phyloP scores from a whole-genome alignment of 1,284 basidiomycete species.

The Naganishia sp. region DNA sequence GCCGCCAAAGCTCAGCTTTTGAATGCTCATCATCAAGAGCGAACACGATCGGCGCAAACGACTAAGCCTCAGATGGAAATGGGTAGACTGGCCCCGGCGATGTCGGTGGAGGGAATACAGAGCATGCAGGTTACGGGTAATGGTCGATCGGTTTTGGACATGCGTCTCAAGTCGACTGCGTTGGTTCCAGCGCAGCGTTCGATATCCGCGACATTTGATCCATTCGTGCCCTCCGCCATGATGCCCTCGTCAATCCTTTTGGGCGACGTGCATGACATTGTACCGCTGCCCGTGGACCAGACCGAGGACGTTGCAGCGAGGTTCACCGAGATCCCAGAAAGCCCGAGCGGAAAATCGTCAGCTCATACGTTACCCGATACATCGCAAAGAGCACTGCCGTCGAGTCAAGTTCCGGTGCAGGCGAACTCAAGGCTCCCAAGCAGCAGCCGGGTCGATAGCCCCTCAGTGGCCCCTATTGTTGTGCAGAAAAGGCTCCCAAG shows the following conservation, averaged over 20 bases:
- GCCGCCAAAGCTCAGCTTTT: neutral
- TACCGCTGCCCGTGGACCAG: slow-evolving; percentile 4
- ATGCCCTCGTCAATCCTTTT: neutral
- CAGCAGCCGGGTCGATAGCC: too few species aligned
- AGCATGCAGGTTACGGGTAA: neutral
- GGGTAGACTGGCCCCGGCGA: neutral
- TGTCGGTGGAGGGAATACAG: neutral
- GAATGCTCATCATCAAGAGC: neutral
- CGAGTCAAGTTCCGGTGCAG: too few species aligned
- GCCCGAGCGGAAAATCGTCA: neutral
- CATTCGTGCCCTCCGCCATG: neutral
- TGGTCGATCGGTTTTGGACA: neutral
- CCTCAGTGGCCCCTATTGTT: too few species aligned
- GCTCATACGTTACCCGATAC: too few species aligned
- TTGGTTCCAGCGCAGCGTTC: neutral
- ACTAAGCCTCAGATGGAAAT: neutral
- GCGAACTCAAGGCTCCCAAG: too few species aligned
- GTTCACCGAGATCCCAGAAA: slow-evolving; percentile 17
- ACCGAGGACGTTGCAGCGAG: neutral
- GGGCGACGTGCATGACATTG: neutral
- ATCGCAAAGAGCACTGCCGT: too few species aligned
- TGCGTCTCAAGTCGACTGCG: too few species aligned
- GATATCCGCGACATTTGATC: neutral
- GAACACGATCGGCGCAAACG: neutral
- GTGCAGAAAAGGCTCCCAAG: too few species aligned